phyloP scores from a whole-genome alignment of 352 stramenopile species.

The Saprolegnia diclina region DNA sequence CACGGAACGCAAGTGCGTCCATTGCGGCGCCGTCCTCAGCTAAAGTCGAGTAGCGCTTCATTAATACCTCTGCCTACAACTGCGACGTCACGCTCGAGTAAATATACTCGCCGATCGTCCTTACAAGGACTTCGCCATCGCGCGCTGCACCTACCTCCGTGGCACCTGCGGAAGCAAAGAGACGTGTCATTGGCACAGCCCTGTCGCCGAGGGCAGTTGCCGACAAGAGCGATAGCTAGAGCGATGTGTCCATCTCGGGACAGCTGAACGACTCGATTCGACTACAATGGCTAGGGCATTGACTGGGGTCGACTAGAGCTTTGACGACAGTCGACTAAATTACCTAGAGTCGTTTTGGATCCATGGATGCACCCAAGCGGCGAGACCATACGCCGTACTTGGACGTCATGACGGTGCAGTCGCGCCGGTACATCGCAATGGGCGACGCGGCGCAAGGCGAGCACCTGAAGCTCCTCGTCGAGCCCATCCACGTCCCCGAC shows the following conservation, averaged over 20 bases:
- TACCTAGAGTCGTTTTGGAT: constrained; percentile 21
- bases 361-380: background rate
- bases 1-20: constrained; percentile 24
- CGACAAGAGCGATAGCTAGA: too few relatives aligned
- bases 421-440: constrained; percentile 31
- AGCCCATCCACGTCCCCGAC: constrained; percentile 57
- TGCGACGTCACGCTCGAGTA: too few relatives aligned
- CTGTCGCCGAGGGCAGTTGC: too few relatives aligned
- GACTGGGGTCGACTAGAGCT: background rate
- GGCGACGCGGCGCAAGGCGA: constrained; percentile 13
- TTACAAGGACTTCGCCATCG: too few relatives aligned
- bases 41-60: constrained; percentile 5
- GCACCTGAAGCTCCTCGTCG: constrained; percentile 38
- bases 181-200: too few relatives aligned
- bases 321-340: too few relatives aligned
- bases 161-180: background rate
- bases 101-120: too few relatives aligned
- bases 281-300: too few relatives aligned
- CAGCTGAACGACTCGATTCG: too few relatives aligned
- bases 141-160: background rate
- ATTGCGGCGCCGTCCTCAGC: constrained; percentile 19
- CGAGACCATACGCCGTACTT: constrained; percentile 38
- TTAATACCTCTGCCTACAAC: too few relatives aligned
- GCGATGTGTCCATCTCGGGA: too few relatives aligned
- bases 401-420: constrained; percentile 62